Evolutionary conservation across 2,329 filamentous ascomycete genomes (phyloP).

Genomic region (Ophiostoma angusticollis): DNA sequence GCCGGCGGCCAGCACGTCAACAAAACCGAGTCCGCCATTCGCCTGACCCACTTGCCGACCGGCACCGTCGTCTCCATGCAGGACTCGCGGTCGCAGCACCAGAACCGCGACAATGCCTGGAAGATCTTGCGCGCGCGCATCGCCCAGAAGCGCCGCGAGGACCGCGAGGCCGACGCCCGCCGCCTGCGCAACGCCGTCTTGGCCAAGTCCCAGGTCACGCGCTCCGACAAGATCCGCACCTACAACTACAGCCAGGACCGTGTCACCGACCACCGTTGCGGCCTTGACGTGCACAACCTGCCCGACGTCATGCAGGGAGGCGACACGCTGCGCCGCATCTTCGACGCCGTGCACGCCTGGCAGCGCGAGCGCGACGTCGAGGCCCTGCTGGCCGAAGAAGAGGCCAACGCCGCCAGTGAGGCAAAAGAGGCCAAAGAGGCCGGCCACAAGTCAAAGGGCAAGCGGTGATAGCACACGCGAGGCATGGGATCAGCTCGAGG

Average conservation of each 20-base stretch:
- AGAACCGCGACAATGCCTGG: constrained; percentile 84
- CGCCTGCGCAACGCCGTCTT: constrained; percentile 66
- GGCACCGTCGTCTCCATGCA: constrained; percentile 84
- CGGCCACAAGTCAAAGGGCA: constrained; percentile 8
- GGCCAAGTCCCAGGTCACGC: constrained; percentile 67
- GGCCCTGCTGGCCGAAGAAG: constrained; percentile 51
- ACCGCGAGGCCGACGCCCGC: constrained; percentile 68
- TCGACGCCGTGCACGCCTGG: constrained; percentile 69
- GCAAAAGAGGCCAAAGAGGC: constrained; percentile 9
- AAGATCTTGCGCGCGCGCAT: constrained; percentile 67
- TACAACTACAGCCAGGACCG: constrained; percentile 70
- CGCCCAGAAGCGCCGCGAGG: constrained; percentile 67
- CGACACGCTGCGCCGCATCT: constrained; percentile 57
- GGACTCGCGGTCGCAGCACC: constrained; percentile 78
- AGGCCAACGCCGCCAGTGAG: constrained; percentile 27
- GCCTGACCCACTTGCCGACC: constrained; percentile 81
- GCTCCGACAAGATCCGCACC: constrained; percentile 86
- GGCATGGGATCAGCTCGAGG: no score
- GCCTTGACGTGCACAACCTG: constrained; percentile 65
- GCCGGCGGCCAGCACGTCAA: constrained; percentile 97
- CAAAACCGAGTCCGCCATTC: constrained; percentile 91
- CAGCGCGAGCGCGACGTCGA: constrained; percentile 63
- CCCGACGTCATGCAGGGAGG: constrained; percentile 67
- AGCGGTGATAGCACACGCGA: constrained; percentile 12
- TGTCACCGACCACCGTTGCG: constrained; percentile 80